These are phyloP conservation scores for Populus deltoides DNA, from an alignment of 345 rosid species.

Conservation along the genomic window DNA sequence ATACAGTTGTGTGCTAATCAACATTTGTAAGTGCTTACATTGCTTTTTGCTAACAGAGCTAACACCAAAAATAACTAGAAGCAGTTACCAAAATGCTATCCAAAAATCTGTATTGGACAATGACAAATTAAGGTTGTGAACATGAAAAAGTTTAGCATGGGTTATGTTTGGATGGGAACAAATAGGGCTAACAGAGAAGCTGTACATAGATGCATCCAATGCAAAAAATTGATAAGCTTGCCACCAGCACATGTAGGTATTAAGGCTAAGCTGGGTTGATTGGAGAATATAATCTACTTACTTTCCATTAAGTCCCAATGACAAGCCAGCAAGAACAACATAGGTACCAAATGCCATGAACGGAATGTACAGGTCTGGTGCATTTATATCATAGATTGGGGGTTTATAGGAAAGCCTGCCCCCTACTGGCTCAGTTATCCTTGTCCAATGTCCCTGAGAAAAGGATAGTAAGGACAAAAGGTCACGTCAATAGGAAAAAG, in stretches of 20 bases:
- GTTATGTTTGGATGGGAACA: neutral
- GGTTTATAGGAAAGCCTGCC: constrained; percentile 97
- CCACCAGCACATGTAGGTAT: neutral
- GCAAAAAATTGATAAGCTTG: neutral
- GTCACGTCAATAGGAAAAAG: neutral
- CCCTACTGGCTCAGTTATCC: constrained; percentile 93
- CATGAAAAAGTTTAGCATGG: neutral
- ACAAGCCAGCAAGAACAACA: constrained; percentile 82
- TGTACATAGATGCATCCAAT: neutral
- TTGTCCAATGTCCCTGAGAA: constrained; percentile 86
- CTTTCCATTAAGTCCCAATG: constrained; percentile 82
- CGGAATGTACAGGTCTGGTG: constrained; percentile 92
- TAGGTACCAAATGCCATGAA: constrained; percentile 94
- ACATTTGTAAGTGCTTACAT: neutral
- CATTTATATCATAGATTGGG: constrained; percentile 85
- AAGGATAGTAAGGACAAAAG: constrained; percentile 10
- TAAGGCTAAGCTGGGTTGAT: neutral
- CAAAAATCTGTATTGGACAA: neutral
- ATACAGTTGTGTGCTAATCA: neutral
- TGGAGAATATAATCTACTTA: constrained; percentile 37
- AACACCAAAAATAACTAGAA: neutral
- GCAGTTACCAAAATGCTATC: neutral
- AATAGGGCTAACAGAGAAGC: neutral
- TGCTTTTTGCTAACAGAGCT: neutral
- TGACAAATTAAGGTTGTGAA: neutral